Evolutionary conservation across 2,329 filamentous ascomycete genomes (phyloP).

Genomic region (Rosellinia necatrix): DNA sequence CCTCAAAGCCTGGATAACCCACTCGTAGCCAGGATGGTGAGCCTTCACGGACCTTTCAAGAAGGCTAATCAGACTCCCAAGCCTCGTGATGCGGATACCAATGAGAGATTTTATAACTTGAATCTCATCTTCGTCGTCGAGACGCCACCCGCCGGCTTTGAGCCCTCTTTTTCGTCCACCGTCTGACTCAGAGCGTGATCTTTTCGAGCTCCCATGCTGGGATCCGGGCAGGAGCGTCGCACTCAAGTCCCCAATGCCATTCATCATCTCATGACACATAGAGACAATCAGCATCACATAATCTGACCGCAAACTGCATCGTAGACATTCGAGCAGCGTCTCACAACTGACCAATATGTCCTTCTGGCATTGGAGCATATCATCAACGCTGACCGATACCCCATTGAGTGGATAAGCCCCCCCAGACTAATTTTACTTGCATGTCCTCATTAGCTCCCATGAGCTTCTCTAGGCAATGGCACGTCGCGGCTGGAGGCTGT

Average conservation of each 20-base stretch:
- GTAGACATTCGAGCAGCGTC: slow-evolving; percentile 3
- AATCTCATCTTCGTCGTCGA: slow-evolving; percentile 14
- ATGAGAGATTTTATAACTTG: slow-evolving; percentile 11
- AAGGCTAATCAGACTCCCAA: background rate
- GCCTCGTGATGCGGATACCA: slow-evolving; percentile 7
- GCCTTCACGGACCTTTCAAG: slow-evolving; percentile 6
- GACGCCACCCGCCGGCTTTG: slow-evolving; percentile 8
- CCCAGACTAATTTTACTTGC: slow-evolving; percentile 18
- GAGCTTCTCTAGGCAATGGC: slow-evolving; percentile 9
- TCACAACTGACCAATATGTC: slow-evolving; percentile 13
- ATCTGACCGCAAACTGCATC: slow-evolving; percentile 10
- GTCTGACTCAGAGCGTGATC: slow-evolving; percentile 6
- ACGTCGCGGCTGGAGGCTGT: background rate
- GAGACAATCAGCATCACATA: slow-evolving; percentile 15
- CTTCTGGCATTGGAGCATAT: slow-evolving; percentile 18
- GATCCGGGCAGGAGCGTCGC: background rate
- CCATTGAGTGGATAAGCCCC: background rate
- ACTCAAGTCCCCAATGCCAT: slow-evolving; percentile 6
- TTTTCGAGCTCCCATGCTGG: slow-evolving; percentile 3
- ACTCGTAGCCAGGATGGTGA: slow-evolving; percentile 11
- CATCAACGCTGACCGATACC: slow-evolving; percentile 8
- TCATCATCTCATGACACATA: slow-evolving; percentile 18
- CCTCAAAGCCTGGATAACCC: slow-evolving; percentile 5
- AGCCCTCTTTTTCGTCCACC: slow-evolving; percentile 1
- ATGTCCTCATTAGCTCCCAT: slow-evolving; percentile 15